phyloP scores from a whole-genome alignment of 2,329 filamentous ascomycete species.

The Leptoxyphium fumago region DNA sequence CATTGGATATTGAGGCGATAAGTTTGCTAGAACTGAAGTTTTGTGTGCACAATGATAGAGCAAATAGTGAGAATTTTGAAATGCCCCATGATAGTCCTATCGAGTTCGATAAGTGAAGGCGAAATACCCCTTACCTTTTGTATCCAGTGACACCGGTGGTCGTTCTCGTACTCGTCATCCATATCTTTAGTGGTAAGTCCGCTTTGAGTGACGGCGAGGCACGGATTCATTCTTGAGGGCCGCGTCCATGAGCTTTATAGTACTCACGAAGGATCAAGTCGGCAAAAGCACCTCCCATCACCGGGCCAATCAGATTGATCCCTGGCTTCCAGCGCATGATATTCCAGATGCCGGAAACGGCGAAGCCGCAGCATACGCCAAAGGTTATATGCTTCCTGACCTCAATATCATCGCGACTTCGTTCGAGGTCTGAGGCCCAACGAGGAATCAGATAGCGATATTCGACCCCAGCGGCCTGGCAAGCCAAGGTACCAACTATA shows the following conservation, averaged over 20 bases:
- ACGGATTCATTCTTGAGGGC: no score
- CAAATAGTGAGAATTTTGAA: no score
- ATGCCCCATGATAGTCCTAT: no score
- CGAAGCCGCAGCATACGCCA: constrained; percentile 14
- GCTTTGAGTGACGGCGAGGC: no score
- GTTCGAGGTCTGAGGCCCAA: constrained; percentile 17
- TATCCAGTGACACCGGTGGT: no score
- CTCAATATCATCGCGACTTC: constrained; percentile 16
- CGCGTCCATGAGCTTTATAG: constrained; percentile 13
- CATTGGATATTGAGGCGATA: no score
- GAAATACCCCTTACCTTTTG: no score
- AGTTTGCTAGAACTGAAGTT: no score
- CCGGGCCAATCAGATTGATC: constrained; percentile 16
- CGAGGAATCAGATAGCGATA: constrained; percentile 17
- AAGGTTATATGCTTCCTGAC: constrained; percentile 16
- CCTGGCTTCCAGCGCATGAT: constrained; percentile 9
- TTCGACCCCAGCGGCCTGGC: constrained; percentile 12
- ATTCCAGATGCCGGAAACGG: constrained; percentile 11
- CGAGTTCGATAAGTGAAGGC: no score
- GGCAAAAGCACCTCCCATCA: constrained; percentile 16
- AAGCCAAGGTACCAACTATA: constrained; percentile 10
- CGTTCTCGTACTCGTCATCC: no score
- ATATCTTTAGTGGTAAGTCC: no score
- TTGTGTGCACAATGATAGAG: no score
- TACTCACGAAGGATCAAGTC: constrained; percentile 20